A percentile compares a stretch with the other conserved stretches of the same genome.
phyloP scores from a whole-genome alignment of 225 moss, liverwort and hornwort genomes.

The Sphagnum tenellum region DNA sequence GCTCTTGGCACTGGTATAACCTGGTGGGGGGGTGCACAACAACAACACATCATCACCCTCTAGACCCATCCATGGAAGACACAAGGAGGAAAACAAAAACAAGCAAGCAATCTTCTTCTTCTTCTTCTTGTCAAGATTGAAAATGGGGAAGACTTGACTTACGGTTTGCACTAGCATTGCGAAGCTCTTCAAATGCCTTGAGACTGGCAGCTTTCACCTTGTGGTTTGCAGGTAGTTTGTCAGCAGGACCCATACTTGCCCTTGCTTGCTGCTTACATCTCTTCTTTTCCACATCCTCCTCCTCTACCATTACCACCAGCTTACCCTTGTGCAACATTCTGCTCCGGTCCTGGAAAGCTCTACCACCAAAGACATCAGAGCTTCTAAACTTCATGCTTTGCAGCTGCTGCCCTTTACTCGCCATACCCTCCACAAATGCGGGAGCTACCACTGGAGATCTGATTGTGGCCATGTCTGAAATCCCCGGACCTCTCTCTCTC shows the following conservation, averaged over 20 bases:
- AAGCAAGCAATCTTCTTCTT: too few species aligned
- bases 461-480: background rate
- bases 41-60: too few species aligned
- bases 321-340: too few species aligned
- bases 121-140: too few species aligned
- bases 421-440: background rate
- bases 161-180: conserved; percentile 64
- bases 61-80: too few species aligned
- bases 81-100: too few species aligned
- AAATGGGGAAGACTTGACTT: conserved; percentile 20
- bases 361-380: background rate
- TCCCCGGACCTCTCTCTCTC: too few species aligned
- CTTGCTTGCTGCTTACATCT: background rate
- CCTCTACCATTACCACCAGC: conserved; percentile 1
- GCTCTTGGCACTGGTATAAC: conserved; percentile 79
- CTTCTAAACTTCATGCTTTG: background rate
- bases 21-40: conserved; percentile 14
- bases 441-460: conserved; percentile 3
- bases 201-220: conserved; percentile 57
- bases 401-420: too few species aligned
- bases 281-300: background rate
- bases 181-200: conserved; percentile 71
- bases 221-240: conserved; percentile 59
- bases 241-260: background rate
- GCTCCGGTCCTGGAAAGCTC: too few species aligned